phyloP scores from a whole-genome alignment of 768 basidiomycete species.

The Russula compacta region DNA sequence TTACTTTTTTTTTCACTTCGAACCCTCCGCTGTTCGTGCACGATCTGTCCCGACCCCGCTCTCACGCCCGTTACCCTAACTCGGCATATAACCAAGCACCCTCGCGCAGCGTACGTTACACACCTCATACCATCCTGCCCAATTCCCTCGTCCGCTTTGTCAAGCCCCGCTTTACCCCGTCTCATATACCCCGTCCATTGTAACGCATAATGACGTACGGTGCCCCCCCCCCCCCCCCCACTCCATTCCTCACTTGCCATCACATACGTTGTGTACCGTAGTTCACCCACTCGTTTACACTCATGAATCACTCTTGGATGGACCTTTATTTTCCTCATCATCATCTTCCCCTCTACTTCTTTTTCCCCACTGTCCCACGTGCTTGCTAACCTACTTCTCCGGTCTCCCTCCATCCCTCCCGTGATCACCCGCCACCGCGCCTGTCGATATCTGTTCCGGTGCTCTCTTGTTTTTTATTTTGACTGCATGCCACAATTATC shows the following conservation, averaged over 20 bases:
- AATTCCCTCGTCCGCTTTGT: not conserved
- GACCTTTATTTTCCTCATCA: constrained; percentile 12
- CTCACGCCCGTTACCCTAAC: constrained; percentile 13
- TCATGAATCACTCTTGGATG: constrained; percentile 21
- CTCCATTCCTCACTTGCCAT: constrained; percentile 11
- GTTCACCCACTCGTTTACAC: constrained; percentile 19
- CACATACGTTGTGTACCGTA: constrained; percentile 20
- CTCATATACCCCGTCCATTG: constrained; percentile 23
- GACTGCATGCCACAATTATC: constrained; percentile 21
- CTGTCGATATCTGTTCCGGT: constrained; percentile 19
- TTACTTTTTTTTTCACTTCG: not conserved
- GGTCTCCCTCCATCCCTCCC: not conserved
- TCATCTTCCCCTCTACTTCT: not conserved
- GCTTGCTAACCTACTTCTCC: constrained; percentile 19
- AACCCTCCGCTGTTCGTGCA: constrained; percentile 12
- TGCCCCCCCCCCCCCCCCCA: constrained; percentile 6
- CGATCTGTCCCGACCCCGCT: constrained; percentile 14
- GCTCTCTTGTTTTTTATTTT: constrained; percentile 22
- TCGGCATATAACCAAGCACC: constrained; percentile 7
- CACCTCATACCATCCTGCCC: constrained; percentile 4
- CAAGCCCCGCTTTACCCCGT: constrained; percentile 7
- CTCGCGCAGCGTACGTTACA: constrained; percentile 12
- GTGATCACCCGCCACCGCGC: constrained; percentile 7
- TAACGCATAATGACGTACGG: constrained; percentile 22
- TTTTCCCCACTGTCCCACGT: constrained; percentile 4